These are phyloP conservation scores for Thermochaetoides dissita DNA, from an alignment of 2,329 filamentous ascomycete species.

Conservation along the genomic window DNA sequence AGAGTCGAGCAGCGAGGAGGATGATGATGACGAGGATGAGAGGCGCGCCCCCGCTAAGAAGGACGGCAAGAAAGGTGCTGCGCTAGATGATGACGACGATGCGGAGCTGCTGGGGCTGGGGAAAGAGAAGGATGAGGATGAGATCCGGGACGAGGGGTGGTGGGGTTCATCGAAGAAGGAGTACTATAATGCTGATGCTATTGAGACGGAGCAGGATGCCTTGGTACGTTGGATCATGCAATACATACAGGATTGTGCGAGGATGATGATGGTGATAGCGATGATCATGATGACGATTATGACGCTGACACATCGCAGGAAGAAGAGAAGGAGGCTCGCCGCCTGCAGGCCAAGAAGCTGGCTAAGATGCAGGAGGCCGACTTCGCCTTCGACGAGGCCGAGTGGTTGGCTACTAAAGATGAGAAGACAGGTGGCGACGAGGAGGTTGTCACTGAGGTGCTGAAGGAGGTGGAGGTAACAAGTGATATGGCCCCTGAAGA, in stretches of 20 bases:
- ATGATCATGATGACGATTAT: too few species aligned
- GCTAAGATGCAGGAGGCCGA: constrained; percentile 81
- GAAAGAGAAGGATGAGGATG: constrained; percentile 32
- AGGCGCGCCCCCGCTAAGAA: constrained; percentile 11
- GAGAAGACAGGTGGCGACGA: constrained; percentile 32
- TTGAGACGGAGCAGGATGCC: constrained; percentile 53
- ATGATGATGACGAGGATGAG: constrained; percentile 20
- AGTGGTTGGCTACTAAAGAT: constrained; percentile 56
- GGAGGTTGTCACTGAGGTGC: constrained; percentile 67
- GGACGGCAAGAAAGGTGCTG: constrained; percentile 13
- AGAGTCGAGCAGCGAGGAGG: constrained; percentile 14
- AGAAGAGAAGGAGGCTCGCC: constrained; percentile 80
- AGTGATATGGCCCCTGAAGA: constrained; percentile 66
- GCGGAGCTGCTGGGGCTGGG: constrained; percentile 41
- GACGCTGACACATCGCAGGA: constrained; percentile 29
- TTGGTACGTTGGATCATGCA: constrained; percentile 24
- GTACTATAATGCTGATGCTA: constrained; percentile 78
- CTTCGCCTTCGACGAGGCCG: constrained; percentile 81
- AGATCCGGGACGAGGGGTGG: constrained; percentile 45
- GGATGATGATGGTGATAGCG: too few species aligned
- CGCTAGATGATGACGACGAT: constrained; percentile 34
- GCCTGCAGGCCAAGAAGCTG: constrained; percentile 81
- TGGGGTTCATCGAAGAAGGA: constrained; percentile 84
- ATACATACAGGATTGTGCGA: too few species aligned
- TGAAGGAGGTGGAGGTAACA: constrained; percentile 70